Conservation (phyloP, 768 basidiomycete genomes). For the Leccinum barrowsii region DNA sequence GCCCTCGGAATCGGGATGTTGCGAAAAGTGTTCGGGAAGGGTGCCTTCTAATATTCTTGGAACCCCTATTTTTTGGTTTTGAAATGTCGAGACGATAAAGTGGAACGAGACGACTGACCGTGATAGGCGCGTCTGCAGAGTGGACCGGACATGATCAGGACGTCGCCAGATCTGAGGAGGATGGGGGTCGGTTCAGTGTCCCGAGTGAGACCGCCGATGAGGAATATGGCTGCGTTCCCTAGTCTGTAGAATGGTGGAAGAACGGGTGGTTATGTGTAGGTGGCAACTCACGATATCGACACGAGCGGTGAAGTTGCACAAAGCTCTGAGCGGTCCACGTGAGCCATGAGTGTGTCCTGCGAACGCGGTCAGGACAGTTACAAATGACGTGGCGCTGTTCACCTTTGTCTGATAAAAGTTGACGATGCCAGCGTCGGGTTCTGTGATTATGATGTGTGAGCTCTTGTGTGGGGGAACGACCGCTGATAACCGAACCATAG, state of each 20-base stretch:
- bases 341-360: constrained; percentile 90
- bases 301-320: constrained; percentile 91
- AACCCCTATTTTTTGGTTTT: constrained; percentile 48
- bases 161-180: constrained; percentile 87
- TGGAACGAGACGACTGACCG: constrained; percentile 45
- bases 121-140: constrained; percentile 86
- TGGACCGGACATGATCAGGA: constrained; percentile 90
- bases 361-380: neutral
- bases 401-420: constrained; percentile 90
- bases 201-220: constrained; percentile 82
- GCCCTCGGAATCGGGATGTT: constrained; percentile 22
- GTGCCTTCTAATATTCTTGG: constrained; percentile 85
- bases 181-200: constrained; percentile 76
- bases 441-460: constrained; percentile 35
- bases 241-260: constrained; percentile 46
- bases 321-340: constrained; percentile 95
- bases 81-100: neutral
- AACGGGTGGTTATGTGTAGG: neutral
- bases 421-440: constrained; percentile 94
- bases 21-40: constrained; percentile 57
- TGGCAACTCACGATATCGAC: constrained; percentile 75
- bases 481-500: constrained; percentile 55
- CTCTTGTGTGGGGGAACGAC: constrained; percentile 2
- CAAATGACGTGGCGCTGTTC: neutral
- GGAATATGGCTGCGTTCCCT: constrained; percentile 85